Evolutionary conservation across 2,329 filamentous ascomycete genomes (phyloP), one percentile per base, ranked within the genome.

Genomic region (Juglanconis sp.): DNA sequence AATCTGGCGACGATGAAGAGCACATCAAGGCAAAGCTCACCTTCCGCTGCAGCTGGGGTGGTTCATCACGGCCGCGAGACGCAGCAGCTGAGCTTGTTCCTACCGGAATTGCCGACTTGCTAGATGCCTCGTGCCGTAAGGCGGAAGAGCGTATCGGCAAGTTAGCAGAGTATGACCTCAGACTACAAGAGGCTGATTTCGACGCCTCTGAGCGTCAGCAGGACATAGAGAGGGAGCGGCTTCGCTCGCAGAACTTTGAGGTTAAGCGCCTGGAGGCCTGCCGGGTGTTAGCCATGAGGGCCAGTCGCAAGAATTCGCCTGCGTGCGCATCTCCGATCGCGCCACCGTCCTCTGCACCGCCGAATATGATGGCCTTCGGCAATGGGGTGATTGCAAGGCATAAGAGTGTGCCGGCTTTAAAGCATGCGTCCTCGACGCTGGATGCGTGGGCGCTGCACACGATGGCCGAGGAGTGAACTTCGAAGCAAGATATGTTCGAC

Each of bases 31-130:
- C 76, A 4, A 79, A 76, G 59, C 71, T 86, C 9, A 68, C 71
- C 9, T 86, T 87, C 66, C 76, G 76, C 46, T 86, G 83, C 70
- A 76, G 73, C 57, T 86, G 83, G 79, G 83, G 83, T 56, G 82
- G 79, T 13, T 85, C 85, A 5, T 76, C 81, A 5, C 69, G 67
- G 49, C 65, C 73, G 1, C 76, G 81, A 52, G 44, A 50, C 32
- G 32, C n/a, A 46, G 9, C 51, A 1, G 66, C 75, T 6, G 65
- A 73, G 56, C 57, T 80, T 6, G 78, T 79, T 1, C 59, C 76
- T 15, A 68, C 75, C 2, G 56, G 69, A 0, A 64, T 76, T 3
- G 80, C 81, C 3, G 70, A 72, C 36, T 76, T 72, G 56, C 76
- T 86, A 4, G 83, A 86, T 65, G 71, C 73, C 31, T 74, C 79